Percentiles rank a stretch among this genome's conserved stretches.
These are phyloP conservation scores for Arachis stenosperma DNA, from an alignment of 306 rosid species.

Conservation along the genomic window DNA sequence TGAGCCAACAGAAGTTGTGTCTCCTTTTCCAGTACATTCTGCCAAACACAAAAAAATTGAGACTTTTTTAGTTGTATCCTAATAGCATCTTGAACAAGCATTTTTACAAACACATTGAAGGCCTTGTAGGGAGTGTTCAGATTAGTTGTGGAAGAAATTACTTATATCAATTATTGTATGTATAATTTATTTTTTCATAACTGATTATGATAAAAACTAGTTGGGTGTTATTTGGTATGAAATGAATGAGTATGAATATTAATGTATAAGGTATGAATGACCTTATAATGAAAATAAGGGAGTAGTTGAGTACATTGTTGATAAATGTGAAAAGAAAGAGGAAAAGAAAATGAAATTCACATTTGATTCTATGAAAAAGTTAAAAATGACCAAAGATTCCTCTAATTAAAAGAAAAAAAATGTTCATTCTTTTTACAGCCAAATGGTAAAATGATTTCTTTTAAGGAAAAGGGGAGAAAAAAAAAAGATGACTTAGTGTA, in stretches of 20 bases:
- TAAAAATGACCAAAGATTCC: too few relatives aligned
- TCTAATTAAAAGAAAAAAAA: too few relatives aligned
- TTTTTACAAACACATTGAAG: conserved; percentile 5
- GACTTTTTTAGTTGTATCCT: not conserved
- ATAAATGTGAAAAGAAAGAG: not conserved
- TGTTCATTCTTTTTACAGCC: too few relatives aligned
- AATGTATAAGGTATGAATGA: too few relatives aligned
- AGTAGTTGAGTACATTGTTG: not conserved
- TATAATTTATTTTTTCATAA: too few relatives aligned
- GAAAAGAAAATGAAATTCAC: too few relatives aligned
- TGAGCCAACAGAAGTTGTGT: conserved; percentile 79
- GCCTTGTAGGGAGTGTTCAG: not conserved
- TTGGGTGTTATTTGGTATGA: not conserved
- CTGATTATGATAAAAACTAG: too few relatives aligned
- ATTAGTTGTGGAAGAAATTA: not conserved
- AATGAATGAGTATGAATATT: not conserved
- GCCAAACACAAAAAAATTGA: conserved; percentile 6
- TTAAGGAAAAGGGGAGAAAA: too few relatives aligned
- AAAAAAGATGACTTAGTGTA: too few relatives aligned
- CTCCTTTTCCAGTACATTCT: conserved; percentile 83
- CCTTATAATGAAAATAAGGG: not conserved
- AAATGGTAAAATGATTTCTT: too few relatives aligned
- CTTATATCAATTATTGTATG: not conserved
- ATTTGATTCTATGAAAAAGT: too few relatives aligned
- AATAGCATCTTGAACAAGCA: conserved; percentile 15